Evolutionary conservation across 495 filamentous ascomycete species (phyloP).

Genomic region (Penicillium cosmopolitanum): DNA sequence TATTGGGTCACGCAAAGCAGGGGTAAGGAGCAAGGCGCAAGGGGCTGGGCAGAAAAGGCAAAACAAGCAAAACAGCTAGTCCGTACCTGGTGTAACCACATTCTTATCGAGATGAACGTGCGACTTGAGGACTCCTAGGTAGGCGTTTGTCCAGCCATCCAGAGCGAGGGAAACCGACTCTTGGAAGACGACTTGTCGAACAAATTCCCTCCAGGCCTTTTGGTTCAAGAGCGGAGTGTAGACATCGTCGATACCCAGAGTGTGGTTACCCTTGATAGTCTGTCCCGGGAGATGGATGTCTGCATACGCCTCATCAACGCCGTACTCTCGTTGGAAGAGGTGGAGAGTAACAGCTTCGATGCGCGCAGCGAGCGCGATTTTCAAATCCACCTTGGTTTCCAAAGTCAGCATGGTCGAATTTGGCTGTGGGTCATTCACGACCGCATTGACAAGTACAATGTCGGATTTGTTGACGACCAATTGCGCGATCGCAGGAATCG

Average conservation of each 20-base stretch:
- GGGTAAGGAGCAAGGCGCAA: not conserved
- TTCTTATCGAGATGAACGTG: constrained; percentile 40
- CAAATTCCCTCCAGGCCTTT: constrained; percentile 35
- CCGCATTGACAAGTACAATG: constrained; percentile 36
- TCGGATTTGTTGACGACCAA: constrained; percentile 40
- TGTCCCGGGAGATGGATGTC: constrained; percentile 27
- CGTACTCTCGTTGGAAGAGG: constrained; percentile 32
- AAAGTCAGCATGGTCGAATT: constrained; percentile 37
- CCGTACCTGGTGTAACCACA: constrained; percentile 34
- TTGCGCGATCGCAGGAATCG: constrained; percentile 47
- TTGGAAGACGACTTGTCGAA: constrained; percentile 32
- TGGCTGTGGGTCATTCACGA: constrained; percentile 35
- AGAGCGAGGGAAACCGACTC: constrained; percentile 32
- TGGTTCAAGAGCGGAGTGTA: constrained; percentile 31
- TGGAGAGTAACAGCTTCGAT: constrained; percentile 37
- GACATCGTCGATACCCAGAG: constrained; percentile 28
- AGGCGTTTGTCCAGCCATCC: constrained; percentile 32
- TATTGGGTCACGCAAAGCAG: not conserved
- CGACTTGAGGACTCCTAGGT: constrained; percentile 35
- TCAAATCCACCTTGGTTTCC: constrained; percentile 37
- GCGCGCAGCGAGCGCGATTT: constrained; percentile 34
- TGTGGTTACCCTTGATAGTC: constrained; percentile 39
- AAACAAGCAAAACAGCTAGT: not conserved
- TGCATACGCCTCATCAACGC: constrained; percentile 33
- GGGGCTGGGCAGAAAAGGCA: not conserved